phyloP scores from a whole-genome alignment of 768 basidiomycete genomes.

The Jaapia argillacea region DNA sequence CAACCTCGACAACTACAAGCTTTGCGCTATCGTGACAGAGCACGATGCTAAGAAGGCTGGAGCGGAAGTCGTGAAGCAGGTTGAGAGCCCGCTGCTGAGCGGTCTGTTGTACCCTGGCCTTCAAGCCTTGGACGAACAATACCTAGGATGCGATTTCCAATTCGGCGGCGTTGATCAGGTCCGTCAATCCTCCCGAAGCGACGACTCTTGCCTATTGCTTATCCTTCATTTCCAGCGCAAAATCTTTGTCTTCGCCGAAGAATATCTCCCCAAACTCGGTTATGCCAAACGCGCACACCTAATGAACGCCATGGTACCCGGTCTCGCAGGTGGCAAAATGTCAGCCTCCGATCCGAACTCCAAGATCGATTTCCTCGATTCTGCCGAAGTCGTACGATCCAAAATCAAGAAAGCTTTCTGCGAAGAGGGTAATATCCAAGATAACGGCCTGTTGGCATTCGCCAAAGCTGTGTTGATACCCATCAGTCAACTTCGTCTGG shows the following conservation, averaged over 20 bases:
- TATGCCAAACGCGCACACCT: constrained; percentile 93
- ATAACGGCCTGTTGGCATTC: constrained; percentile 86
- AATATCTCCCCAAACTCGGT: constrained; percentile 88
- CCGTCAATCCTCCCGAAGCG: constrained; percentile 10
- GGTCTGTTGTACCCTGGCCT: constrained; percentile 93
- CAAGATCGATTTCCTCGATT: constrained; percentile 96
- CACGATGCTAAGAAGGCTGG: constrained; percentile 98
- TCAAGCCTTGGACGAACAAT: constrained; percentile 96
- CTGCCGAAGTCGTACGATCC: constrained; percentile 70
- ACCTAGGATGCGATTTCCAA: constrained; percentile 92
- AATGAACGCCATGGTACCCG: constrained; percentile 98
- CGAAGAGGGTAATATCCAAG: constrained; percentile 81
- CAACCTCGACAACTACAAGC: constrained; percentile 89
- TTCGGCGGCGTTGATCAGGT: constrained; percentile 98
- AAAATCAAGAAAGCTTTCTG: constrained; percentile 93
- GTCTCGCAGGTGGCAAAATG: constrained; percentile 94
- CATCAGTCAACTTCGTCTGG: constrained; percentile 65
- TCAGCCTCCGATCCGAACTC: constrained; percentile 95
- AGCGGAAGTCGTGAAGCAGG: constrained; percentile 97
- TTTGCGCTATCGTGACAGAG: constrained; percentile 86
- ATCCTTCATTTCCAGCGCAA: constrained; percentile 39
- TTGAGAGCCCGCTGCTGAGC: constrained; percentile 83
- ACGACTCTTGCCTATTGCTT: constrained; percentile 1
- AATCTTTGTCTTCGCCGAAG: constrained; percentile 96
- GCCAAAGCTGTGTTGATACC: constrained; percentile 83